Evolutionary conservation across 2,329 filamentous ascomycete species (phyloP).

Genomic region (Cercospora nicotianae): DNA sequence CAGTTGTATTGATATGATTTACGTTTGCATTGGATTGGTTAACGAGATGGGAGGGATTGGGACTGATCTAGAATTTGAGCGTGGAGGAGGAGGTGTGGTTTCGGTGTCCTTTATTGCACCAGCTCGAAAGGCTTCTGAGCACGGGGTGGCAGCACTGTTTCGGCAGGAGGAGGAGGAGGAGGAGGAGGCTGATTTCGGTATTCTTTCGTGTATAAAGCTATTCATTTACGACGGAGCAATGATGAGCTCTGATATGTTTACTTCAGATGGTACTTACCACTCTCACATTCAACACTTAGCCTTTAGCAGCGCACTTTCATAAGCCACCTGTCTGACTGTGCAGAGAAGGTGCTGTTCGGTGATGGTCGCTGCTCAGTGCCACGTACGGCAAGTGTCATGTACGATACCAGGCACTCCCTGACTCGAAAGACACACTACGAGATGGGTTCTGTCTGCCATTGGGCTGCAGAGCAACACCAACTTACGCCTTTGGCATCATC

Average conservation of each 20-base stretch:
- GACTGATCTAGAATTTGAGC: not conserved
- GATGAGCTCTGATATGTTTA: not conserved
- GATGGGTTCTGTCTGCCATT: not conserved
- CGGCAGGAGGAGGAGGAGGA: not conserved
- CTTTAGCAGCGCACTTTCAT: not conserved
- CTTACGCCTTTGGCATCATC: slow-evolving; percentile 4
- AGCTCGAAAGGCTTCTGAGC: not conserved
- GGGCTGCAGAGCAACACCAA: not conserved
- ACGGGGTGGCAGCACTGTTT: not conserved
- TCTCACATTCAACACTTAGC: not conserved
- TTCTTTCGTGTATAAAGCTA: not conserved
- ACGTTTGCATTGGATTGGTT: not conserved
- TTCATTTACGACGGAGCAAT: not conserved
- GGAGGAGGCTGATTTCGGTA: not conserved
- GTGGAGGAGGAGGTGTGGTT: not conserved
- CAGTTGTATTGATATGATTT: not conserved
- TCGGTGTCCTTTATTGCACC: not conserved
- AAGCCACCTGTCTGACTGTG: not conserved
- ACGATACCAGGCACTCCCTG: slow-evolving; percentile 1
- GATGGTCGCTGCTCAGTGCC: not conserved
- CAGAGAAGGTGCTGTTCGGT: not conserved
- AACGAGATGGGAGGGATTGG: not conserved
- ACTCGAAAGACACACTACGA: not conserved
- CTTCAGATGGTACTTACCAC: not conserved
- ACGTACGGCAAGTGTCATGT: not conserved